These are phyloP conservation scores for Tylopilus sp. DNA, from an alignment of 768 basidiomycete genomes.

Conservation along the genomic window DNA sequence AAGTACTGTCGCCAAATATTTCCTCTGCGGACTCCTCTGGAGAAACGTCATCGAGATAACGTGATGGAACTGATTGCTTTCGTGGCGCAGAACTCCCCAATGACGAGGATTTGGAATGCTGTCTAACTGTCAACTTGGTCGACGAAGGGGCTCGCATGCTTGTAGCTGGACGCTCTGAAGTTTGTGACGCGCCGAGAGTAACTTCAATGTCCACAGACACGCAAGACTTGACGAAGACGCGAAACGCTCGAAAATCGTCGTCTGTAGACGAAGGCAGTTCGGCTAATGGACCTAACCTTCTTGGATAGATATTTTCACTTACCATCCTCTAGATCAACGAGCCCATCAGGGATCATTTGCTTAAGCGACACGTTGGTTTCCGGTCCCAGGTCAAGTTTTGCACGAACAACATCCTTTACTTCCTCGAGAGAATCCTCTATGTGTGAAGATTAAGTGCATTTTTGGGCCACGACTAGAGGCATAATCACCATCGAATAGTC, in stretches of 20 bases:
- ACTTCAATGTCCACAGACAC: conserved; percentile 39
- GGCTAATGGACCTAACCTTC: background rate
- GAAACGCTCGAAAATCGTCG: conserved; percentile 77
- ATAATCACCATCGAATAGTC: conserved; percentile 40
- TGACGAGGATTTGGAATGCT: too few relatives aligned
- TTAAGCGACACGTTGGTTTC: conserved; percentile 37
- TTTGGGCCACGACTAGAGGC: background rate
- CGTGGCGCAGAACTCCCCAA: too few relatives aligned
- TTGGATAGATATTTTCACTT: background rate
- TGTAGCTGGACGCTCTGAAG: too few relatives aligned
- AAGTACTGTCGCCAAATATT: too few relatives aligned
- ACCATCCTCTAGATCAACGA: conserved; percentile 79
- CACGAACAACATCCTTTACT: conserved; percentile 53
- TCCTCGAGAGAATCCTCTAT: conserved; percentile 61
- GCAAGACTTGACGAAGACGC: conserved; percentile 39
- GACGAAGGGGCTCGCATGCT: too few relatives aligned
- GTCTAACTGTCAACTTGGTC: too few relatives aligned
- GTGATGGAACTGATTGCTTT: too few relatives aligned
- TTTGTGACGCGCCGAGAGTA: conserved; percentile 11
- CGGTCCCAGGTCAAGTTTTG: conserved; percentile 52
- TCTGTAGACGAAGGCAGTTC: conserved; percentile 38
- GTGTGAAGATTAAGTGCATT: conserved; percentile 4
- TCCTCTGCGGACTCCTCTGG: too few relatives aligned
- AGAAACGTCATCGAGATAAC: too few relatives aligned
- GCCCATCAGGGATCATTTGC: conserved; percentile 52